Evolutionary conservation across 129 eudicot species (phyloP).

Genomic region (Lactuca saligna): DNA sequence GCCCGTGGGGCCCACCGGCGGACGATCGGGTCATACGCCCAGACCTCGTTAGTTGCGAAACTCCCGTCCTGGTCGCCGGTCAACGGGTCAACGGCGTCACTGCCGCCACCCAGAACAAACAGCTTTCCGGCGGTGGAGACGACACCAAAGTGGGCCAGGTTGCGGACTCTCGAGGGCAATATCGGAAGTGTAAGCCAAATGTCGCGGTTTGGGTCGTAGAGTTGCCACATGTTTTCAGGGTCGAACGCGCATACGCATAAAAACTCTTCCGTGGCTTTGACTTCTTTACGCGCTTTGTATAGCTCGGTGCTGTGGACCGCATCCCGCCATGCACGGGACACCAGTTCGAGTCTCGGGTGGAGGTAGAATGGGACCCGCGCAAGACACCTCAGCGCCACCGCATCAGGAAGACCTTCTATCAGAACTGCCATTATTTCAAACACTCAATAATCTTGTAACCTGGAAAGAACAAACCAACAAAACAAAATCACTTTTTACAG

Average conservation of each 20-base stretch:
- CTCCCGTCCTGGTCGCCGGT: slow-evolving; percentile 97
- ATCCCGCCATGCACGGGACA: slow-evolving; percentile 84
- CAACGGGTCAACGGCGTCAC: slow-evolving; percentile 84
- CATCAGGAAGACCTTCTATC: slow-evolving; percentile 96
- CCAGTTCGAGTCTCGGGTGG: slow-evolving; percentile 67
- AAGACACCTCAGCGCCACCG: slow-evolving; percentile 89
- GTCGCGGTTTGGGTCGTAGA: slow-evolving; percentile 73
- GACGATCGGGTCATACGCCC: slow-evolving; percentile 79
- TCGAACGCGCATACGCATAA: slow-evolving; percentile 88
- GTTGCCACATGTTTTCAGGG: slow-evolving; percentile 92
- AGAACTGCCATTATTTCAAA: slow-evolving; percentile 58
- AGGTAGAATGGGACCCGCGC: slow-evolving; percentile 91
- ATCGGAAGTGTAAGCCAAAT: slow-evolving; percentile 88
- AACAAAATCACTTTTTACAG: neutral
- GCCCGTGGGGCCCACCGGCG: slow-evolving; percentile 72
- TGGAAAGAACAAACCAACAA: neutral
- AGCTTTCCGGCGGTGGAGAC: slow-evolving; percentile 82
- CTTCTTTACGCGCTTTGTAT: slow-evolving; percentile 78
- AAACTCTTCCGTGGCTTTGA: slow-evolving; percentile 57
- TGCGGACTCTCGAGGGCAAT: slow-evolving; percentile 79
- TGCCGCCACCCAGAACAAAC: slow-evolving; percentile 91
- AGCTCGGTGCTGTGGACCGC: slow-evolving; percentile 78
- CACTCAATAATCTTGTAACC: slow-evolving; percentile 3
- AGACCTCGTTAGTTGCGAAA: slow-evolving; percentile 80
- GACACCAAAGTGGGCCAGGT: slow-evolving; percentile 78